Evolutionary conservation across 2,329 filamentous ascomycete species (phyloP).

Genomic region (Hymenoscyphus salicellus): DNA sequence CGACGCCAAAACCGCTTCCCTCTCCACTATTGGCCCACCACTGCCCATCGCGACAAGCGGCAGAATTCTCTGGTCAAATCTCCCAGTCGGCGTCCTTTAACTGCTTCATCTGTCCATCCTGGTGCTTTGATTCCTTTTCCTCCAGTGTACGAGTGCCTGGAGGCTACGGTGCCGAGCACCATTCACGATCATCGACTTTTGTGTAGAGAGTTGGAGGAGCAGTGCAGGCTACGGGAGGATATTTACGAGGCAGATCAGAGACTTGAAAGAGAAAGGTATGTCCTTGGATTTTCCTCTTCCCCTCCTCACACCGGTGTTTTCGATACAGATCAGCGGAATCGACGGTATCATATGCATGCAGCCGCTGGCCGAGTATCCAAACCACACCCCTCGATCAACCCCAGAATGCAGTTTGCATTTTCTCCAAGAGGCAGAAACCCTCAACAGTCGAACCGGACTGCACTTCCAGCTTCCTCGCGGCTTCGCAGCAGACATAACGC

Average conservation of each 20-base stretch:
- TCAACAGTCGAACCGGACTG: background rate
- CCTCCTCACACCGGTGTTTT: slow-evolving; percentile 1
- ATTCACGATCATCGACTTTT: background rate
- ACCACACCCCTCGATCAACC: slow-evolving; percentile 1
- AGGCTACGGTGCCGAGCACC: slow-evolving; percentile 27
- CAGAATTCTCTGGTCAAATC: slow-evolving; percentile 21
- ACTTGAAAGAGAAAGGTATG: slow-evolving; percentile 12
- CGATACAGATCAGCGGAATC: slow-evolving; percentile 6
- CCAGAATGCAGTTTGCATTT: background rate
- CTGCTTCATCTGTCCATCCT: slow-evolving; percentile 16
- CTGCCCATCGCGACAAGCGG: slow-evolving; percentile 14
- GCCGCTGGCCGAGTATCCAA: slow-evolving; percentile 4
- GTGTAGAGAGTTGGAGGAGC: background rate
- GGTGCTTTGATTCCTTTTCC: slow-evolving; percentile 7
- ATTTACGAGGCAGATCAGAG: background rate
- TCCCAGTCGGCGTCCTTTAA: slow-evolving; percentile 21
- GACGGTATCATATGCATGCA: slow-evolving; percentile 8
- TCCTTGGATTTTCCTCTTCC: background rate
- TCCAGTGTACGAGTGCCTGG: slow-evolving; percentile 22
- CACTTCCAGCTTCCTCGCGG: slow-evolving; percentile 3
- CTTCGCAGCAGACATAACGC: slow-evolving; percentile 10
- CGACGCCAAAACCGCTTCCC: slow-evolving; percentile 16
- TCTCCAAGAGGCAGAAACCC: background rate
- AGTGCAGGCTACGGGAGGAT: background rate
- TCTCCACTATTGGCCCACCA: slow-evolving; percentile 23